Percentiles rank a stretch among this genome's conserved stretches.
These are phyloP conservation scores for Patellifolia procumbens DNA, from an alignment of 179 eudicot genomes.

Conservation along the genomic window DNA sequence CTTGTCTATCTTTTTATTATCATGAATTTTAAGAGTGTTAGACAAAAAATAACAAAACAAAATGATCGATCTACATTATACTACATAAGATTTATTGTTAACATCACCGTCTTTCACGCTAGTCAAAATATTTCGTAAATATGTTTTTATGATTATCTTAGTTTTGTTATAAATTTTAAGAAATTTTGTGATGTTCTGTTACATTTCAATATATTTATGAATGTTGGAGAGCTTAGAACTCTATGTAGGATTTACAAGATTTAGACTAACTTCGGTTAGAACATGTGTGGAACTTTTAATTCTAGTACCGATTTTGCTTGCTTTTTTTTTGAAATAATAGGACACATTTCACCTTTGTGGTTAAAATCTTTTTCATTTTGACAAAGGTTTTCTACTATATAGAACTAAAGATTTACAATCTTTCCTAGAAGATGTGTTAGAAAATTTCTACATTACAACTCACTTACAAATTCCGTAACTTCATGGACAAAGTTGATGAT, in stretches of 20 bases:
- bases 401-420: background rate
- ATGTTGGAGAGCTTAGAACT: too few relatives aligned
- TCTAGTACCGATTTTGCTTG: background rate
- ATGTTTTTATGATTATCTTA: too few relatives aligned
- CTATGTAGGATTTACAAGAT: too few relatives aligned
- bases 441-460: background rate
- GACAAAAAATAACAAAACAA: background rate
- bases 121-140: background rate
- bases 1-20: background rate
- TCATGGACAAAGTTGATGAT: background rate
- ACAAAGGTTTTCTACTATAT: too few relatives aligned
- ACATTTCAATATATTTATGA: too few relatives aligned
- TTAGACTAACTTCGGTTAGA: background rate
- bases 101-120: too few relatives aligned
- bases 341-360: background rate
- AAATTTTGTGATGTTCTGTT: too few relatives aligned
- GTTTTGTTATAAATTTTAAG: too few relatives aligned
- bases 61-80: too few relatives aligned
- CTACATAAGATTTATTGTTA: too few relatives aligned
- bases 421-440: background rate
- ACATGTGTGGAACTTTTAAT: background rate
- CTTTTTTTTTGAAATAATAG: background rate
- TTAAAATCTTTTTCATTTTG: too few relatives aligned
- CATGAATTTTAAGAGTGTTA: background rate
- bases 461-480: background rate